Evolutionary conservation across 1,139 yeast genomes (phyloP), one percentile per base, ranked within the genome.

Genomic region (Taiozyma sp.): DNA sequence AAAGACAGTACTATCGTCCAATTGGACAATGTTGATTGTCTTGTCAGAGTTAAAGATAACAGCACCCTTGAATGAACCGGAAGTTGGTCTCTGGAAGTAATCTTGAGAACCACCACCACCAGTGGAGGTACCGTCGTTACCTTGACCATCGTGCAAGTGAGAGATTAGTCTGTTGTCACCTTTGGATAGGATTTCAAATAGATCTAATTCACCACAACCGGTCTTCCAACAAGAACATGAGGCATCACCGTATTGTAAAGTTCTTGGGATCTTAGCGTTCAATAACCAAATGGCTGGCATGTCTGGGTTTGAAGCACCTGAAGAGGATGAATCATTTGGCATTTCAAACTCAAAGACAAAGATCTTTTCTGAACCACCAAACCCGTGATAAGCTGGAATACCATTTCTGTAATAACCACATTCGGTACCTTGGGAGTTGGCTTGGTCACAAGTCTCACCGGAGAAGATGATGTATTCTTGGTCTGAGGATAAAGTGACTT

Each of bases 271-370:
- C 70, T 88, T 85, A 44, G 97, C 96, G 66, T 91, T 91, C 67
- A 91, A 80, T 65, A 91, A 75, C 99, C 97, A 91, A 63, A 91
- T 83, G 43, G 97, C 97, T 51, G 98, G 97, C 97, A 90, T 89
- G 68, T 91, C 91, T 65, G 77, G 79, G 65, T 83, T 78, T 57
- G 74, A 73, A 43, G 73, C 68, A 47, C 63, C 60, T 48, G 68
- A 68, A 19, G 73, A 65, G 48, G 66, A 68, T 22, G 72, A 63
- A 60, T 87, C 96, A 50, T 76, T 70, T 48, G 99, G 98, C 97
- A 91, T 91, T 63, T 78, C 73, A 72, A 93, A 91, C 71, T 90
- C 96, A 68, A 93, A 88, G 60, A 88, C 79, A 67, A 91, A 91
- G 73, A 91, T 82, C 76, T 90, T 91, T 65, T 79, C 72, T 50